Conservation (phyloP, 495 filamentous ascomycete species). For the Xylaria curta region DNA sequence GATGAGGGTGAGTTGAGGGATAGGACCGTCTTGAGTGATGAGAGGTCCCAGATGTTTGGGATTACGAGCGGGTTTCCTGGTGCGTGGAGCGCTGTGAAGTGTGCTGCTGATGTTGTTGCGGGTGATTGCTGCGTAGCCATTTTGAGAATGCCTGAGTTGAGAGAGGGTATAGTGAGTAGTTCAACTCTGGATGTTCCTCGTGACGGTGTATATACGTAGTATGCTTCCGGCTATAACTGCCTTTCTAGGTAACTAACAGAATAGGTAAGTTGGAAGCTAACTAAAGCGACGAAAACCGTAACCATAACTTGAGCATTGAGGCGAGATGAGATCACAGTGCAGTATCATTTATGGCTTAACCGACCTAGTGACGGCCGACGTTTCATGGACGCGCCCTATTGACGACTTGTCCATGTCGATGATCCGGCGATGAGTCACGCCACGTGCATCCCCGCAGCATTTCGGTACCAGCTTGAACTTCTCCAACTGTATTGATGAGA, state of each 20-base stretch:
- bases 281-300: background rate
- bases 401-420: background rate
- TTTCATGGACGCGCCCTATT: no score
- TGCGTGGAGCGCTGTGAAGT: conserved; percentile 45
- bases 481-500: background rate
- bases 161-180: background rate
- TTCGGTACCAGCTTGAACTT: background rate
- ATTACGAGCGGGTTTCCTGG: conserved; percentile 54
- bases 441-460: background rate
- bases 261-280: background rate
- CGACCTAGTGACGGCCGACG: no score
- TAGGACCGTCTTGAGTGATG: conserved; percentile 46
- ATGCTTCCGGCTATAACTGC: background rate
- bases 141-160: background rate
- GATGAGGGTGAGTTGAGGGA: conserved; percentile 36
- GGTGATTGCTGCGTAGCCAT: conserved; percentile 9
- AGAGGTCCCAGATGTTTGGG: conserved; percentile 54
- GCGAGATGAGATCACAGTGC: background rate
- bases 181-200: background rate
- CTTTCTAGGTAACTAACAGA: background rate
- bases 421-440: background rate
- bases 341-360: background rate
- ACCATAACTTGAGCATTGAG: background rate
- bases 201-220: background rate
- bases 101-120: conserved; percentile 24